Conservation (phyloP, 2,329 filamentous ascomycete species). For the Emergomyces orientalis region DNA sequence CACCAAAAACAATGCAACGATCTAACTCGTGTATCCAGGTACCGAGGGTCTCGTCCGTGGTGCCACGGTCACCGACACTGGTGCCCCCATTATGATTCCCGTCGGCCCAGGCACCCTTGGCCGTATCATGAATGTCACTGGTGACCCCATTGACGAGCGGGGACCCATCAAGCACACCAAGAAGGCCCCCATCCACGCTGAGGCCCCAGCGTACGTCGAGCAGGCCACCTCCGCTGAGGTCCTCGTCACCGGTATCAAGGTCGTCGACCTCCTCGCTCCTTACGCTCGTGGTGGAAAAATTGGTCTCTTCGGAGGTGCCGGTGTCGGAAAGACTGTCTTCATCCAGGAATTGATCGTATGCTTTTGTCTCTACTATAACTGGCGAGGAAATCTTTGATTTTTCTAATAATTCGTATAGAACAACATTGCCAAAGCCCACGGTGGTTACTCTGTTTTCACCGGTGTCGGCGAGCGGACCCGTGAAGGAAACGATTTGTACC, state of each 20-base stretch:
- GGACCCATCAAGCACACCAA: slow-evolving; percentile 93
- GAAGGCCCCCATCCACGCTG: slow-evolving; percentile 82
- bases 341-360: slow-evolving; percentile 96
- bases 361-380: slow-evolving; percentile 10
- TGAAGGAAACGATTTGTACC: slow-evolving; percentile 99
- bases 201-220: slow-evolving; percentile 83
- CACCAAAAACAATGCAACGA: slow-evolving; percentile 1
- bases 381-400: slow-evolving; percentile 5
- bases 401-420: slow-evolving; percentile 48
- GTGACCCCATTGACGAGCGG: slow-evolving; percentile 99
- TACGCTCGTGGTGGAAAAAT: slow-evolving; percentile 99
- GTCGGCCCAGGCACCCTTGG: slow-evolving; percentile 89
- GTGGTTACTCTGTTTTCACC: slow-evolving; percentile 99
- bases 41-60: slow-evolving; percentile 99
- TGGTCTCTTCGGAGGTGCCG: slow-evolving; percentile 99
- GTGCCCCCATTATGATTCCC: slow-evolving; percentile 89
- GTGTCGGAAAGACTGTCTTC: slow-evolving; percentile 99
- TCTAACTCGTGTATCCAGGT: slow-evolving; percentile 47
- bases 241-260: slow-evolving; percentile 99
- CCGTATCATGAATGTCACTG: slow-evolving; percentile 99
- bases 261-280: slow-evolving; percentile 95
- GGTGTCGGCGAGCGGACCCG: slow-evolving; percentile 99
- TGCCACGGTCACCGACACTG: slow-evolving; percentile 74
- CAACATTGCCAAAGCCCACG: slow-evolving; percentile 99
- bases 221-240: slow-evolving; percentile 96